Percentiles rank a stretch among this genome's conserved stretches.
Evolutionary conservation across 1,284 basidiomycete species (phyloP).

Genomic region (Melampsora americana): DNA sequence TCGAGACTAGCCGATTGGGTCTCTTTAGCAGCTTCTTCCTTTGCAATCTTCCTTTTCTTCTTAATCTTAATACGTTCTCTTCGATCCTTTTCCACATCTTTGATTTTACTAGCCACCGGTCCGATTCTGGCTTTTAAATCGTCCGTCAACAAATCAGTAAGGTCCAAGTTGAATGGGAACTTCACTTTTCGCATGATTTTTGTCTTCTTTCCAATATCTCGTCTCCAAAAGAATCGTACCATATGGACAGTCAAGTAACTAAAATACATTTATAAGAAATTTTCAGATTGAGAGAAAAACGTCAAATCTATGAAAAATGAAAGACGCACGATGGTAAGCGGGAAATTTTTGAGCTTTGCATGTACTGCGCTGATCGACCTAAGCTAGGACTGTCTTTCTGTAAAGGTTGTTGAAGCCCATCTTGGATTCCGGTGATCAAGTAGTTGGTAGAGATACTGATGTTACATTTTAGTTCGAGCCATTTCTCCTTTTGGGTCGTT

Average conservation of each 20-base stretch:
- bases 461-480: constrained; percentile 88
- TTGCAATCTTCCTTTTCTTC: constrained; percentile 65
- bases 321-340: constrained; percentile 73
- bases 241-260: constrained; percentile 77
- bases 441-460: constrained; percentile 82
- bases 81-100: constrained; percentile 77
- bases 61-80: constrained; percentile 77
- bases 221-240: constrained; percentile 92
- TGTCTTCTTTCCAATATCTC: constrained; percentile 83
- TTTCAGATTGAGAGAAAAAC: too few relatives aligned
- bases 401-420: constrained; percentile 77
- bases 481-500: constrained; percentile 66
- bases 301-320: background rate
- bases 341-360: constrained; percentile 75
- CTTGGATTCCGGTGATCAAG: constrained; percentile 79
- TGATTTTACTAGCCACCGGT: constrained; percentile 65
- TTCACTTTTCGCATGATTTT: constrained; percentile 96
- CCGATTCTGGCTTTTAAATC: constrained; percentile 66
- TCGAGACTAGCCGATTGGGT: constrained; percentile 47
- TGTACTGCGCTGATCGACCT: constrained; percentile 76
- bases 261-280: background rate
- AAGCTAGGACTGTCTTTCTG: constrained; percentile 80
- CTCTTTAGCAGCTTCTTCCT: constrained; percentile 53
- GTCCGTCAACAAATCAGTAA: constrained; percentile 71
- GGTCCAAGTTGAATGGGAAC: constrained; percentile 82